Percentiles rank a stretch among this genome's conserved stretches.
phyloP scores from a whole-genome alignment of 2,329 filamentous ascomycete genomes.

The Fusarium nurragi region DNA sequence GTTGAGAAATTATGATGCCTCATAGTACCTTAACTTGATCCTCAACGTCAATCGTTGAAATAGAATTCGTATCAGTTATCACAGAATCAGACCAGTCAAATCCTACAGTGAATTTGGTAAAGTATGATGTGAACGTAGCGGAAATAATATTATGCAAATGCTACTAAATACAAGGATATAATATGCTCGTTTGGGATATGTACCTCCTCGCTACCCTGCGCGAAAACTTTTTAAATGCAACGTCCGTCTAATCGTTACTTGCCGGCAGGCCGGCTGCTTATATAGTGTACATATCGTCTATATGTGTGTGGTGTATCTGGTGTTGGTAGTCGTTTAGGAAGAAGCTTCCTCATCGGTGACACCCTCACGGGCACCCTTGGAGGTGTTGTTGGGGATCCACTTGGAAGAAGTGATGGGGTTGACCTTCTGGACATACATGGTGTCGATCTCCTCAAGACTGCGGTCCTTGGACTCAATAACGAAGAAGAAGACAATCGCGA shows the following conservation, averaged over 20 bases:
- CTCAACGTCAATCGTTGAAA: too few relatives aligned
- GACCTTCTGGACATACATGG: slow-evolving; percentile 71
- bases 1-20: too few relatives aligned
- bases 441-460: slow-evolving; percentile 79
- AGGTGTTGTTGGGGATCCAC: slow-evolving; percentile 34
- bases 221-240: slow-evolving; percentile 18
- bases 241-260: slow-evolving; percentile 30
- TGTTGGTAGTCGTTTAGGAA: slow-evolving; percentile 13
- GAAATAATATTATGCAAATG: slow-evolving; percentile 28
- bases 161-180: slow-evolving; percentile 35
- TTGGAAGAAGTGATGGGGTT: slow-evolving; percentile 58
- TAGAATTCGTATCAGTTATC: too few relatives aligned
- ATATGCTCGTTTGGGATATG: slow-evolving; percentile 27
- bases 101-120: background rate
- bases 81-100: background rate
- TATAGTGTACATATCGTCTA: slow-evolving; percentile 9
- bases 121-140: slow-evolving; percentile 1
- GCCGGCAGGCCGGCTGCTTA: slow-evolving; percentile 26
- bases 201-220: slow-evolving; percentile 5
- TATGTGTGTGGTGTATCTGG: background rate
- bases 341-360: slow-evolving; percentile 35
- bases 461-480: slow-evolving; percentile 77
- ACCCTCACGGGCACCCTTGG: slow-evolving; percentile 23
- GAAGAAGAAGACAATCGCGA: slow-evolving; percentile 77
- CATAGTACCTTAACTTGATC: too few relatives aligned